phyloP scores from a whole-genome alignment of 1,284 basidiomycete species.

The Rhodotorula sp. region DNA sequence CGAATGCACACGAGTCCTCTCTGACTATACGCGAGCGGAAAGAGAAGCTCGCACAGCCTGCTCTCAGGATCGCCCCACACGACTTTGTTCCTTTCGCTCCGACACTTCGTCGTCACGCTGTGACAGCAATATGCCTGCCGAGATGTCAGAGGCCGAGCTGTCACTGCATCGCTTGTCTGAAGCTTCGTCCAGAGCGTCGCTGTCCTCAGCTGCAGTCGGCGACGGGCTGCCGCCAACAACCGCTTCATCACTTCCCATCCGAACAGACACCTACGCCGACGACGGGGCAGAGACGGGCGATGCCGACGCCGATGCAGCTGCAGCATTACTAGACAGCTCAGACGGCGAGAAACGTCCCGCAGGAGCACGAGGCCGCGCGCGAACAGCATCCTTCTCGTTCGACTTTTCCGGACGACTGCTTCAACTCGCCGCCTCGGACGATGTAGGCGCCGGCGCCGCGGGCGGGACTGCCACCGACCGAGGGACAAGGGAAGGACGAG shows the following conservation, averaged over 20 bases:
- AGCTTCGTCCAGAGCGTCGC: background rate
- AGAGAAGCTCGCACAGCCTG: no score
- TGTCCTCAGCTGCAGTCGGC: background rate
- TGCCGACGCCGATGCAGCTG: background rate
- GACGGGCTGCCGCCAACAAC: background rate
- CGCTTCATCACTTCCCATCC: slow-evolving; percentile 8
- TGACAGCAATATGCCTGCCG: background rate
- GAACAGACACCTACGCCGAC: slow-evolving; percentile 15
- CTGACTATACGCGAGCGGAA: no score
- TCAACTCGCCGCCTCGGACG: slow-evolving; percentile 16
- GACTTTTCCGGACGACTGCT: slow-evolving; percentile 13
- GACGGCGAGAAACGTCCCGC: background rate
- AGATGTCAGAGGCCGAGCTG: background rate
- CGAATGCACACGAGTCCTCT: no score
- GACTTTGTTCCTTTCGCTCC: background rate
- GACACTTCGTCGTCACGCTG: background rate
- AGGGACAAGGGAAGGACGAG: background rate
- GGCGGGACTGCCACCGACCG: background rate
- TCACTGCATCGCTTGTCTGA: background rate
- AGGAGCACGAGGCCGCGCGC: background rate
- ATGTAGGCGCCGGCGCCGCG: background rate
- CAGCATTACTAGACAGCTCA: background rate
- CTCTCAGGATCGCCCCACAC: no score
- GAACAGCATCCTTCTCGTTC: slow-evolving; percentile 24
- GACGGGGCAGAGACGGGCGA: slow-evolving; percentile 13